Conservation (phyloP, 108 stramenopile species). For the Stephanodiscus minutulus region DNA sequence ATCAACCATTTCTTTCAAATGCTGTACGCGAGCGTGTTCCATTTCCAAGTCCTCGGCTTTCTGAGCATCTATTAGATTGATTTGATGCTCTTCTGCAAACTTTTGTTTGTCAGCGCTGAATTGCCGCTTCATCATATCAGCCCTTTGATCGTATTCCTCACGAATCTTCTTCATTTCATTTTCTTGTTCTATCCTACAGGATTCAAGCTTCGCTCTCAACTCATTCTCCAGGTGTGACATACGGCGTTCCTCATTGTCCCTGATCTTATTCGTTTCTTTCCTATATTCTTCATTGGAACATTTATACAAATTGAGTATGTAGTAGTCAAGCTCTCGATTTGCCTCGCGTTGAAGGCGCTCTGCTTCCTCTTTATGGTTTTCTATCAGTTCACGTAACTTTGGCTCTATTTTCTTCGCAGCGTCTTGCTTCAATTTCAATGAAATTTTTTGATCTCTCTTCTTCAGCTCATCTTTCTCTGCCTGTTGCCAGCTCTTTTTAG, state of each 20-base stretch:
- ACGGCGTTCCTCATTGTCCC: slow-evolving; percentile 24
- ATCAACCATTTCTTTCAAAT: slow-evolving; percentile 13
- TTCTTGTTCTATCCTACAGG: slow-evolving; percentile 9
- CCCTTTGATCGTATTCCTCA: slow-evolving; percentile 20
- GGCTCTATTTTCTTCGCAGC: slow-evolving; percentile 42
- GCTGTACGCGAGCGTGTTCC: slow-evolving; percentile 8
- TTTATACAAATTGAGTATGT: slow-evolving; percentile 35
- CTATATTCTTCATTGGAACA: slow-evolving; percentile 22
- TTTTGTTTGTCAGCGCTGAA: slow-evolving; percentile 11
- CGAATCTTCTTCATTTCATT: slow-evolving; percentile 20
- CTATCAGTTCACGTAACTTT: slow-evolving; percentile 23
- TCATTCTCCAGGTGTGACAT: slow-evolving; percentile 31
- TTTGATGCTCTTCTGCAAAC: slow-evolving; percentile 21
- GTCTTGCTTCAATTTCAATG: slow-evolving; percentile 33
- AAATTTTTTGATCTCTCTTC: slow-evolving; percentile 30
- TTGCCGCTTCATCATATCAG: slow-evolving; percentile 19
- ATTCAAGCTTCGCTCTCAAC: slow-evolving; percentile 29
- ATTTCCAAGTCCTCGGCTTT: neutral
- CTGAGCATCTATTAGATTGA: slow-evolving; percentile 6
- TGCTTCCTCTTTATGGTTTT: slow-evolving; percentile 31
- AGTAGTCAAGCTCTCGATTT: slow-evolving; percentile 24
- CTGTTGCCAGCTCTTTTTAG: slow-evolving; percentile 24
- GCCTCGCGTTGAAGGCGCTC: slow-evolving; percentile 28
- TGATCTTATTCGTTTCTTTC: slow-evolving; percentile 16
- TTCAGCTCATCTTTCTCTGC: slow-evolving; percentile 33